phyloP scores from a whole-genome alignment of 202 grass and related monocot species.

The Setaria italica region DNA sequence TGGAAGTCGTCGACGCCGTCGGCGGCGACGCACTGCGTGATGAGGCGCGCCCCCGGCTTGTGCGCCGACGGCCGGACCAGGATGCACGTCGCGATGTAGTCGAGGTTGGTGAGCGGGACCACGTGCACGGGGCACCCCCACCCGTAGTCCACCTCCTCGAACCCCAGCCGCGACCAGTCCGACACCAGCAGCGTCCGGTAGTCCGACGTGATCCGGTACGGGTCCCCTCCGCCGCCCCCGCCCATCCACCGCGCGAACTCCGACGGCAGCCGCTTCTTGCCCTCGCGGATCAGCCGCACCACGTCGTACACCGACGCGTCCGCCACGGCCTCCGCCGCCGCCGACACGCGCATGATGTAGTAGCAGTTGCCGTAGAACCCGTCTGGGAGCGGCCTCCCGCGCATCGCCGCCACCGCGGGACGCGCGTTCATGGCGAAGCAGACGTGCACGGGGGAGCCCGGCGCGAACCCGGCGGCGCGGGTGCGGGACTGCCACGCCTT shows the following conservation, averaged over 20 bases:
- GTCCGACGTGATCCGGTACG: constrained; percentile 84
- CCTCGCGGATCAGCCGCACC: constrained; percentile 66
- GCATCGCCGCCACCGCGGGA: constrained; percentile 24
- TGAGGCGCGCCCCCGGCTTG: constrained; percentile 81
- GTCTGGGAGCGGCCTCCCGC: constrained; percentile 31
- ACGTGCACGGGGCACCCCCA: constrained; percentile 90
- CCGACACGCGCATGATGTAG: constrained; percentile 87
- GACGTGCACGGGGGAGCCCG: constrained; percentile 54
- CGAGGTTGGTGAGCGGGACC: constrained; percentile 86
- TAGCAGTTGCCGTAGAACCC: constrained; percentile 94
- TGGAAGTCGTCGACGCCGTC: constrained; percentile 64
- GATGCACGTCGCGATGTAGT: constrained; percentile 95
- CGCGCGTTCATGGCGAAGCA: constrained; percentile 93
- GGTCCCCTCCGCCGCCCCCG: constrained; percentile 51
- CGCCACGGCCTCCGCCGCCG: constrained; percentile 46
- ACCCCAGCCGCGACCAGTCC: constrained; percentile 89
- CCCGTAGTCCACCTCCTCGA: constrained; percentile 89
- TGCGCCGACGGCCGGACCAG: constrained; percentile 69
- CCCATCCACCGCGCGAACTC: constrained; percentile 73
- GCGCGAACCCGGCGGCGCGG: constrained; percentile 55
- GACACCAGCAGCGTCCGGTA: constrained; percentile 83
- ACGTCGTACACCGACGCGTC: constrained; percentile 65
- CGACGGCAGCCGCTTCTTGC: constrained; percentile 64
- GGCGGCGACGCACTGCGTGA: constrained; percentile 85
- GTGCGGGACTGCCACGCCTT: constrained; percentile 88